Evolutionary conservation across 2,329 filamentous ascomycete genomes (phyloP), one percentile per base, ranked within the genome.

Genomic region (Tolypocladium tundrense): DNA sequence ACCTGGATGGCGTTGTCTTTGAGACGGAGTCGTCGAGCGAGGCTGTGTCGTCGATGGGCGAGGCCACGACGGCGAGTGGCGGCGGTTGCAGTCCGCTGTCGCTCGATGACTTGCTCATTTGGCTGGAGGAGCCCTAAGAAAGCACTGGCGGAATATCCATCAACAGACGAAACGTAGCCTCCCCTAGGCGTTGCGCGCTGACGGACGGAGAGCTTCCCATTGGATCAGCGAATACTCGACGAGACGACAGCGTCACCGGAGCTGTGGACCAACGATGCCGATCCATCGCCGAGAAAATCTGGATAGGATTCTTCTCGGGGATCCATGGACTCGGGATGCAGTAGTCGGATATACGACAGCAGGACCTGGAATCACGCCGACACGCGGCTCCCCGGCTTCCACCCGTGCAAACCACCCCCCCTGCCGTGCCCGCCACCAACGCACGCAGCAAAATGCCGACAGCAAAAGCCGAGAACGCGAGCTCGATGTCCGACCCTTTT

Each of bases 51-150:
- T 24, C n/a, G 51, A 39, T 21, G 14, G 37, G 51, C 21, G 51
- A 40, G n/a, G 39, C 33, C 24, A 41, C 21, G 14, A 24, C 54
- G 39, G 53, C 40, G 35, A 45, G 53, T 10, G 31, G 40, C 27
- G 40, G 40, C 53, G 54, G 45, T 6, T 50, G 33, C 43, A 53
- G 58, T 8, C 54, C 52, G 11, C 31, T 63, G 2, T 56, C 59
- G 1, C 55, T 63, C 24, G 64, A 65, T 24, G 64, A 65, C 45
- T 48, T 64, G 14, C n/a, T 65, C n/a, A 14, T 48, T n/a, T 62
- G 62, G 62, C 59, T 60, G 11, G 58, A 60, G 19, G 33, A 37
- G 14, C 21, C 21, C 6, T 54, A 39, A 43, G 27, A 13, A 14
- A 6, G 42, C 39, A 21, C 24, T 9, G 21, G 24, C 24, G 14